Evolutionary conservation across 371 early-diverging fungal species (phyloP).

Genomic region (Mucor irregularis): DNA sequence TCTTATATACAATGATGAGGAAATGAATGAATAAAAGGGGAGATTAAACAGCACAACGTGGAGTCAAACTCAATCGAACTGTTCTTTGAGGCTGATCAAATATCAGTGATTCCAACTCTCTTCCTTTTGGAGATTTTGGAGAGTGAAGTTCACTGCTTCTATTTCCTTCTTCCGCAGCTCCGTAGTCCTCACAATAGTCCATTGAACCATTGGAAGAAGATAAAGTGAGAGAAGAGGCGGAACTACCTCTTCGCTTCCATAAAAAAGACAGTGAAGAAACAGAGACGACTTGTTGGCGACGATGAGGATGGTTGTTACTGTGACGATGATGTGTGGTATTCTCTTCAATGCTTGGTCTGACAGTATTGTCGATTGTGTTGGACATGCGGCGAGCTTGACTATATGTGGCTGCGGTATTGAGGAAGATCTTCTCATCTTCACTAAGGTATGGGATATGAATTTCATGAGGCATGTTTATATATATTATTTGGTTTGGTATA

Average conservation of each 20-base stretch:
- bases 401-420: constrained; percentile 22
- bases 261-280: constrained; percentile 9
- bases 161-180: background rate
- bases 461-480: constrained; percentile 6
- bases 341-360: constrained; percentile 6
- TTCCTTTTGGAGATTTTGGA: constrained; percentile 22
- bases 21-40: background rate
- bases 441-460: constrained; percentile 23
- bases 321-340: background rate
- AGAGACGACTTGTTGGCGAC: constrained; percentile 9
- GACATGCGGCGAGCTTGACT: constrained; percentile 23
- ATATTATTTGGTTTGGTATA: no score
- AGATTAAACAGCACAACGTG: constrained; percentile 21
- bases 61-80: constrained; percentile 27
- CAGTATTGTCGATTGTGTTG: background rate
- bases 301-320: background rate
- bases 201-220: constrained; percentile 6
- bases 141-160: no score
- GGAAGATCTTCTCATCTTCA: constrained; percentile 21
- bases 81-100: constrained; percentile 31
- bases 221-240: constrained; percentile 5
- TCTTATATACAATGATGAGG: no score
- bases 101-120: constrained; percentile 28
- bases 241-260: constrained; percentile 22
- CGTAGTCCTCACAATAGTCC: background rate